Base-by-base conservation (phyloP, 108 stramenopile genomes). In the Skeletonema grethae region DNA sequence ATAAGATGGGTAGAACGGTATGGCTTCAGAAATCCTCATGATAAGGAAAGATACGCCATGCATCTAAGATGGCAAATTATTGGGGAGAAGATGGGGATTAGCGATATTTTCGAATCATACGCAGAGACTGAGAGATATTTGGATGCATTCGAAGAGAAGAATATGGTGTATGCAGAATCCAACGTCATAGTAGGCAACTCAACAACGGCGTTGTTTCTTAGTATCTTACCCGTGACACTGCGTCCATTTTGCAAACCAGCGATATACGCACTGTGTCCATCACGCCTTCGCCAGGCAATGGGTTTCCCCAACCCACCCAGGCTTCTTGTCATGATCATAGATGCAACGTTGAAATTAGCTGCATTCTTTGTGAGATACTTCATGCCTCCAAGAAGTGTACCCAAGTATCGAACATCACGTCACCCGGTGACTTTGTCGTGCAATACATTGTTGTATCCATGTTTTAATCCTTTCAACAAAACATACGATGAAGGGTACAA, bases 61-160 rank as follows among this genome's bases (percentile, higher is more conserved):
- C 67, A 69, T 30, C 67, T 69, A 24, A 64, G 63, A 65, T 69
- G 63, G 29, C 63, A 30, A 20, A 63, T 64, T 25, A 69, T 69
- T 65, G 67, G 67, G 25, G 24, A 64, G 46, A 16, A 69, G 60
- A 69, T 69, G 67, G 67, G 67, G 15, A 69, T 69, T 48, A 28
- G 36, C 25, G 22, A 64, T 15, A 64, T 69, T 64, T 61, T 61
- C 4, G 63, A 24, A 38, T 29, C 67, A 4, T 69, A 64, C 15
- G 67, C 57, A 69, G 48, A 24, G 30, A 64, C 63, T 6, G 67
- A 62, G 62, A 30, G 15, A 64, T 69, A 63, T 10, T n/a, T 69
- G 62, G 63, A 69, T 64, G 39, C 16, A 16, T 69, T 61, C 25
- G 67, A 69, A 69, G 64, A 65, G 29, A 69, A 69, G 30, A 50